Conservation (phyloP, 768 basidiomycete species). For the Fomitopsis serialis region DNA sequence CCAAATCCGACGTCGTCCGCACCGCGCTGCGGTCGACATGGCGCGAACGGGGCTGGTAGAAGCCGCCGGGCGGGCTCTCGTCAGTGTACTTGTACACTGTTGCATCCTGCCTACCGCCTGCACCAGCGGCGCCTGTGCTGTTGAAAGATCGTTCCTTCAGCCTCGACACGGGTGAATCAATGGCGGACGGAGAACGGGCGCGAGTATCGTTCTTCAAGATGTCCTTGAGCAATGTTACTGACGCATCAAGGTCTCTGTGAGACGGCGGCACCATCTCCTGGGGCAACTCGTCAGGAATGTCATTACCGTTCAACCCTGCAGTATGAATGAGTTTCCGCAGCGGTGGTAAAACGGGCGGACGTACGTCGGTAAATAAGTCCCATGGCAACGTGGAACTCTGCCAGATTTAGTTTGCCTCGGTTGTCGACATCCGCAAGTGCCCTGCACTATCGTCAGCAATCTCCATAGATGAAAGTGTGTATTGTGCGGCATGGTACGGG, state of each 20-base stretch:
- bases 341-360: conserved; percentile 24
- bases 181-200: conserved; percentile 51
- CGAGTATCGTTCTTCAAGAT: conserved; percentile 85
- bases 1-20: conserved; percentile 65
- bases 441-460: conserved; percentile 44
- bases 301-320: conserved; percentile 86
- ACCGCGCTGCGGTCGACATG: conserved; percentile 85
- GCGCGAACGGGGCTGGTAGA: conserved; percentile 77
- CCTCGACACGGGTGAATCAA: conserved; percentile 52
- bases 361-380: conserved; percentile 92
- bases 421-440: conserved; percentile 89
- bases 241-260: conserved; percentile 79
- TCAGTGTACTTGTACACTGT: conserved; percentile 87
- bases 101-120: conserved; percentile 73
- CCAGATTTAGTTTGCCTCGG: conserved; percentile 90
- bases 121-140: conserved; percentile 42
- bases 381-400: conserved; percentile 99
- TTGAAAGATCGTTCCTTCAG: conserved; percentile 72
- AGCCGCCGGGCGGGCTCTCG: conserved; percentile 49
- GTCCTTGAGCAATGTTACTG: conserved; percentile 85
- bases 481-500: background rate
- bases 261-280: conserved; percentile 90
- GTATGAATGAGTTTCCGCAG: background rate
- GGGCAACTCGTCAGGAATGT: conserved; percentile 83
- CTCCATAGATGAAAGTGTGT: background rate